Evolutionary conservation across 148 eudicot genomes (phyloP).

Genomic region (Vaccinium darrowii): DNA sequence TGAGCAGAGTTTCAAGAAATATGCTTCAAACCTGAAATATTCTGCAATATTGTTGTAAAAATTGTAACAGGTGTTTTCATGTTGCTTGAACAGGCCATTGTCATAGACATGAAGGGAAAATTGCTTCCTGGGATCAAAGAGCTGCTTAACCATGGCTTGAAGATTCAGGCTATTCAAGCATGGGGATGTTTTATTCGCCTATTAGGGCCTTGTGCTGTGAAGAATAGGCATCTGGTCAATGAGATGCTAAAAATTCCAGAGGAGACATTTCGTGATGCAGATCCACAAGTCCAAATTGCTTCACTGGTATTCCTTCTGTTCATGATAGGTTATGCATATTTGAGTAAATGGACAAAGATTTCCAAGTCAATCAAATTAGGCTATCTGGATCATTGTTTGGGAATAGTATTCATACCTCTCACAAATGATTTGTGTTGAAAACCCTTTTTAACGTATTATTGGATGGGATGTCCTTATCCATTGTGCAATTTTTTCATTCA

Average conservation of each 20-base stretch:
- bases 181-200: conserved; percentile 88
- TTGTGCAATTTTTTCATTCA: background rate
- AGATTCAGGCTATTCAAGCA: conserved; percentile 70
- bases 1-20: background rate
- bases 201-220: conserved; percentile 59
- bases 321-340: conserved; percentile 5
- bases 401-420: background rate
- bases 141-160: conserved; percentile 54
- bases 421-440: background rate
- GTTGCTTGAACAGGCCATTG: conserved; percentile 43
- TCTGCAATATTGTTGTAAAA: background rate
- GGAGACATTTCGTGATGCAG: conserved; percentile 64
- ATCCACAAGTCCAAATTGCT: conserved; percentile 82
- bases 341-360: background rate
- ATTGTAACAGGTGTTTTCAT: background rate
- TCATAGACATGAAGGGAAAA: conserved; percentile 56
- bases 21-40: background rate
- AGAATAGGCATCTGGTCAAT: conserved; percentile 69
- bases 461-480: background rate
- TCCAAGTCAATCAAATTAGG: background rate
- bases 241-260: conserved; percentile 79
- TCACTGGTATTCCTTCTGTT: conserved; percentile 53
- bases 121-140: conserved; percentile 67
- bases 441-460: background rate
- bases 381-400: background rate